Conservation (phyloP, 2,329 filamentous ascomycete species). For the Pseudonectria buxi region DNA sequence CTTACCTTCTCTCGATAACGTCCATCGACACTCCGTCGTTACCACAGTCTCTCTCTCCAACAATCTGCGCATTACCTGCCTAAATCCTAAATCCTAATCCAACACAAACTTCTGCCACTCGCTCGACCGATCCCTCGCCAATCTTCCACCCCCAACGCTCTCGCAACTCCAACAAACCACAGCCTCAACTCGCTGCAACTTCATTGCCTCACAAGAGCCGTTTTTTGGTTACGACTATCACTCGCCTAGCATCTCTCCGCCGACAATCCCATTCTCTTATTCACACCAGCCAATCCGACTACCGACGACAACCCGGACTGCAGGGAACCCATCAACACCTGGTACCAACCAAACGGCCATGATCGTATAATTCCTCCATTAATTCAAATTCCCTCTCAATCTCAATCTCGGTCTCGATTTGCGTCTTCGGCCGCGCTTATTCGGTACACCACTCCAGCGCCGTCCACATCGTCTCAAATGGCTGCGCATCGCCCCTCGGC, state of each 20-base stretch:
- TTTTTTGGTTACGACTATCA: constrained; percentile 26
- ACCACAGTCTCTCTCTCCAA: neutral
- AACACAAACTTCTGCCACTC: neutral
- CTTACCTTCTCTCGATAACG: neutral
- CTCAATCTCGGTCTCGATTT: constrained; percentile 8
- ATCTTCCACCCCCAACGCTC: neutral
- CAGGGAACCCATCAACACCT: constrained; percentile 6
- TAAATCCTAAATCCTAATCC: no score
- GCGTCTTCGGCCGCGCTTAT: neutral
- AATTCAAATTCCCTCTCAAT: neutral
- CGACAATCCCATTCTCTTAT: constrained; percentile 12
- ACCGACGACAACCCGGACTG: constrained; percentile 7
- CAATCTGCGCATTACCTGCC: no score
- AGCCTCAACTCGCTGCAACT: constrained; percentile 8
- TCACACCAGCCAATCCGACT: neutral
- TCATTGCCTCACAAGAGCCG: constrained; percentile 13
- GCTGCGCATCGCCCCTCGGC: constrained; percentile 6
- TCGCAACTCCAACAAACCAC: constrained; percentile 11
- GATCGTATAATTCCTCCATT: constrained; percentile 11
- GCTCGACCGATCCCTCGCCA: neutral
- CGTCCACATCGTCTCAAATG: constrained; percentile 6
- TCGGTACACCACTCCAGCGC: neutral
- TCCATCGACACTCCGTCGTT: neutral
- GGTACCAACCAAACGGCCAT: constrained; percentile 14
- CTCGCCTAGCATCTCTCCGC: constrained; percentile 21